phyloP scores from a whole-genome alignment of 2,329 filamentous ascomycete genomes.

The Pyrenochaeta sp. region DNA sequence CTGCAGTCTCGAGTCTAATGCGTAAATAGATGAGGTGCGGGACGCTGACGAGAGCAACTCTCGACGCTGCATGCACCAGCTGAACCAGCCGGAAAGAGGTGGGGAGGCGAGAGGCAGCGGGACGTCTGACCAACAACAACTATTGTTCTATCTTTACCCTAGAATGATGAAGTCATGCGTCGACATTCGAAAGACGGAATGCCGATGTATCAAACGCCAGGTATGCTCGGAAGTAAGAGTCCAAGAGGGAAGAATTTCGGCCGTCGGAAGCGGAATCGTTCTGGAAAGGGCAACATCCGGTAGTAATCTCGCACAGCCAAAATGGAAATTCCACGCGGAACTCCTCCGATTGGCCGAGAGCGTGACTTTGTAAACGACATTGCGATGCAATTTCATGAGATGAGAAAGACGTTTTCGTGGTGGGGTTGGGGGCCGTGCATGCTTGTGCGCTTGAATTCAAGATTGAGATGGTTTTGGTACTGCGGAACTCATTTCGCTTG shows the following conservation, averaged over 20 bases:
- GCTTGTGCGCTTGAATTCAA: slow-evolving; percentile 30
- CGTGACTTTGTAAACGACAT: slow-evolving; percentile 30
- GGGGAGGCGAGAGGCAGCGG: slow-evolving; percentile 19
- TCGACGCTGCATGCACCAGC: slow-evolving; percentile 13
- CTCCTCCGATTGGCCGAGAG: slow-evolving; percentile 17
- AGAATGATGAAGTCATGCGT: slow-evolving; percentile 27
- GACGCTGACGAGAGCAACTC: slow-evolving; percentile 15
- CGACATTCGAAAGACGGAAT: slow-evolving; percentile 21
- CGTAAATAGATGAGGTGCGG: background rate
- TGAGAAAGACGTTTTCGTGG: slow-evolving; percentile 33
- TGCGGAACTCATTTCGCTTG: slow-evolving; percentile 52
- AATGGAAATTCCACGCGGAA: slow-evolving; percentile 16
- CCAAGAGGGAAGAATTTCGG: slow-evolving; percentile 21
- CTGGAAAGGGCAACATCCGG: slow-evolving; percentile 22
- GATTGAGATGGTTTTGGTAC: slow-evolving; percentile 34
- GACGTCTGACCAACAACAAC: slow-evolving; percentile 13
- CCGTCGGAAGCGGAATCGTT: slow-evolving; percentile 22
- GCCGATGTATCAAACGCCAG: slow-evolving; percentile 25
- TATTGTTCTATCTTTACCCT: slow-evolving; percentile 29
- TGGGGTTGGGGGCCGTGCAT: slow-evolving; percentile 38
- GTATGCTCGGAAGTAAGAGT: slow-evolving; percentile 13
- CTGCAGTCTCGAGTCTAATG: background rate
- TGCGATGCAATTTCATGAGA: slow-evolving; percentile 46
- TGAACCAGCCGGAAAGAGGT: slow-evolving; percentile 24
- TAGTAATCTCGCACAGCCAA: slow-evolving; percentile 23